Percentiles rank a stretch among this genome's conserved stretches.
Conservation (phyloP, 768 basidiomycete species). For the Suillus hirtellus region DNA sequence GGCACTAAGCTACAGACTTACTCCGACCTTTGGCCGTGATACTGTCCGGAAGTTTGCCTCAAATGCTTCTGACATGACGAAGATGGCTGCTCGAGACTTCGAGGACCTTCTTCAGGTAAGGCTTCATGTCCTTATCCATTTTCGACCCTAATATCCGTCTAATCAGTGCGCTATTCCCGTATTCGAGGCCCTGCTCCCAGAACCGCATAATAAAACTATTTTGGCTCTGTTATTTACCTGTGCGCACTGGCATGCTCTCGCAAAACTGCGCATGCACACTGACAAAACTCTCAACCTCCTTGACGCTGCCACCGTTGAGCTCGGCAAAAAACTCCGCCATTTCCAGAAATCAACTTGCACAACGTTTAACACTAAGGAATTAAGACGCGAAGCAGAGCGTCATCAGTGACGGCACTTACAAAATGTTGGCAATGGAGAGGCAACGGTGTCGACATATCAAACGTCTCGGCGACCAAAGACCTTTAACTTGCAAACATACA, state of each 20-base stretch:
- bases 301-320: constrained; percentile 7
- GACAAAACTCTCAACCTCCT: constrained; percentile 22
- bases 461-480: constrained; percentile 3
- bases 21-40: constrained; percentile 26
- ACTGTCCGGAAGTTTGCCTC: constrained; percentile 25
- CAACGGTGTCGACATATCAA: neutral
- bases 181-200: constrained; percentile 13
- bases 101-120: constrained; percentile 37
- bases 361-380: constrained; percentile 23
- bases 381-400: constrained; percentile 8
- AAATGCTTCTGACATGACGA: constrained; percentile 26
- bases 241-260: constrained; percentile 22
- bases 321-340: constrained; percentile 23
- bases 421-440: neutral
- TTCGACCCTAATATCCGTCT: neutral
- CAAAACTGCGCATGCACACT: constrained; percentile 34
- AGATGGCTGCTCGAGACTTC: constrained; percentile 30
- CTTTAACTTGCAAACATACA: constrained; percentile 34
- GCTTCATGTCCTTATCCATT: neutral
- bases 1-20: constrained; percentile 20
- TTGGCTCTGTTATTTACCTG: constrained; percentile 20
- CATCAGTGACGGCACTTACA: neutral
- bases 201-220: constrained; percentile 13
- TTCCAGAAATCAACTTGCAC: constrained; percentile 24
- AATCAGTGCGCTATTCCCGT: constrained; percentile 15